Conservation (phyloP, 352 stramenopile species). For the Pythium dissotocum region DNA sequence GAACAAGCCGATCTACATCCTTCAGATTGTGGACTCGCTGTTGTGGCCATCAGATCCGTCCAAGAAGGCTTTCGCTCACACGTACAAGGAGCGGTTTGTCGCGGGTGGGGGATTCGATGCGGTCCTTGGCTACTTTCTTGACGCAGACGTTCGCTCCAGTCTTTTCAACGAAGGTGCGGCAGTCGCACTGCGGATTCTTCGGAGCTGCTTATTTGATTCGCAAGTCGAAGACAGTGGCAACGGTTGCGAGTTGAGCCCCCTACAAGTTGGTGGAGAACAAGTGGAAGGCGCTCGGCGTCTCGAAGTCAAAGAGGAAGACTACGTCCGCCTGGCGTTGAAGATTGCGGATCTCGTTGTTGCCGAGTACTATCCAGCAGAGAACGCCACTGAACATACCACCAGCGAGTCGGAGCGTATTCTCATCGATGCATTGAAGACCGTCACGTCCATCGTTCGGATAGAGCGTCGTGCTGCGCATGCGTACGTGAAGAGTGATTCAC, state of each 20-base stretch:
- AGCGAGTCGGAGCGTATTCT: constrained; percentile 73
- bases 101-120: constrained; percentile 76
- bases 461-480: constrained; percentile 60
- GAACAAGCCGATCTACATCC: constrained; percentile 83
- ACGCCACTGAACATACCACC: constrained; percentile 25
- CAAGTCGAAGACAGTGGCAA: constrained; percentile 28
- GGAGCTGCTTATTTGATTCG: constrained; percentile 76
- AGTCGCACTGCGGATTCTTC: constrained; percentile 80
- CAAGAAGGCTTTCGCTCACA: constrained; percentile 57
- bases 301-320: constrained; percentile 54
- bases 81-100: constrained; percentile 76
- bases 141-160: constrained; percentile 60
- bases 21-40: constrained; percentile 87
- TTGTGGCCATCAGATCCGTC: constrained; percentile 68
- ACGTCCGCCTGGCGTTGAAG: constrained; percentile 73
- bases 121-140: constrained; percentile 84
- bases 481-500: constrained; percentile 47
- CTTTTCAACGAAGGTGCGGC: constrained; percentile 86
- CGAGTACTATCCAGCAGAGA: constrained; percentile 53
- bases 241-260: constrained; percentile 17
- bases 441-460: constrained; percentile 78
- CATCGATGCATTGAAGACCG: constrained; percentile 82
- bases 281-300: constrained; percentile 11
- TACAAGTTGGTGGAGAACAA: constrained; percentile 5
- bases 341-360: constrained; percentile 81